Evolutionary conservation across 1,284 basidiomycete genomes (phyloP).

Genomic region (Cryptococcus sp.): DNA sequence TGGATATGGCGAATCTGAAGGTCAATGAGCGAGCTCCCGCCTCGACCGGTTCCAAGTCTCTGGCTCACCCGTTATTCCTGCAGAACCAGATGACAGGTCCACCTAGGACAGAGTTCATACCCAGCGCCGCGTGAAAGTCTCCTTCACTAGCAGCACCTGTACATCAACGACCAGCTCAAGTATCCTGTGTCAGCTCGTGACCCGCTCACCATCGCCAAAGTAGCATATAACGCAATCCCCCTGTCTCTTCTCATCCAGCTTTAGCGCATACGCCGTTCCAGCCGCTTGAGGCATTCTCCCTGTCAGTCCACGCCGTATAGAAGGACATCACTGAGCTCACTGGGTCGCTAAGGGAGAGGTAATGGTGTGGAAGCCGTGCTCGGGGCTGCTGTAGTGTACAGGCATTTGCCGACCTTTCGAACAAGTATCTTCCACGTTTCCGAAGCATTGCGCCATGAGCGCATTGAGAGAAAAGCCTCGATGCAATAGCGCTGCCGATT

Average conservation of each 20-base stretch:
- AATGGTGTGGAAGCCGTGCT: conserved; percentile 87
- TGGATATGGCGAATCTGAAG: conserved; percentile 85
- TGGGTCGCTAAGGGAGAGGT: conserved; percentile 92
- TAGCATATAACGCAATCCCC: conserved; percentile 80
- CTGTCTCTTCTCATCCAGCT: conserved; percentile 66
- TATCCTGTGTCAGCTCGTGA: background rate
- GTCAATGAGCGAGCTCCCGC: background rate
- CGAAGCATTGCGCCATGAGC: conserved; percentile 83
- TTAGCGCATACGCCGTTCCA: conserved; percentile 83
- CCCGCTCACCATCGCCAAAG: conserved; percentile 62
- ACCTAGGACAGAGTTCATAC: conserved; percentile 50
- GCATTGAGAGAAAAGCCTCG: conserved; percentile 68
- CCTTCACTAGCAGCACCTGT: conserved; percentile 52
- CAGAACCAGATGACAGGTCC: conserved; percentile 45
- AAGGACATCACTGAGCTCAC: conserved; percentile 15
- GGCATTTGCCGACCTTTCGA: conserved; percentile 88
- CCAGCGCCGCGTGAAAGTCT: conserved; percentile 54
- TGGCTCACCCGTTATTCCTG: conserved; percentile 51
- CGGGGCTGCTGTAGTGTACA: conserved; percentile 77
- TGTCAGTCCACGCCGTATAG: background rate
- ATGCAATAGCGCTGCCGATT: conserved; percentile 85
- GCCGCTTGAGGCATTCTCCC: conserved; percentile 79
- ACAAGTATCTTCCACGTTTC: conserved; percentile 70
- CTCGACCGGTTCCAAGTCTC: background rate
- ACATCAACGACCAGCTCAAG: too few relatives aligned